Evolutionary conservation across 2,329 filamentous ascomycete genomes (phyloP).

Genomic region (Scedosporium aurantiacum): DNA sequence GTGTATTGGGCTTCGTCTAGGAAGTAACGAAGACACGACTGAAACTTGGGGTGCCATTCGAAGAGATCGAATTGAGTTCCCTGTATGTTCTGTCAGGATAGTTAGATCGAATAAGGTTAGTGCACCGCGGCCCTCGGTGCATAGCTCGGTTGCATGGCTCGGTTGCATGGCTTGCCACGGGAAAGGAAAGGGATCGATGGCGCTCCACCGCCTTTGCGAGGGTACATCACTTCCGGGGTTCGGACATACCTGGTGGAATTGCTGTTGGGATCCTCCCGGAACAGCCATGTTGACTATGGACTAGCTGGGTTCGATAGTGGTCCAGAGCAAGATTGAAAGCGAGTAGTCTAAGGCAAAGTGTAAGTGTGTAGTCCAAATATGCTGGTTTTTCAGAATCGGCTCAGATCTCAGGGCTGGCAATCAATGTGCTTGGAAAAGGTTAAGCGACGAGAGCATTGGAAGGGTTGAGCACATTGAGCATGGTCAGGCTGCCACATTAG

Average conservation of each 20-base stretch:
- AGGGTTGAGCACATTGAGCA: too few relatives aligned
- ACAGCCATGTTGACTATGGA: neutral
- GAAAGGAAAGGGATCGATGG: neutral
- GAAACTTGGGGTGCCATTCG: conserved; percentile 85
- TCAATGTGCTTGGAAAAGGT: too few relatives aligned
- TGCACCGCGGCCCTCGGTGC: neutral
- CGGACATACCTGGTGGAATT: neutral
- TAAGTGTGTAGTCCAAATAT: too few relatives aligned
- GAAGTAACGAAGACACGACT: conserved; percentile 84
- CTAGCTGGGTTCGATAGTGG: neutral
- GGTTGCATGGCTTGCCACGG: too few relatives aligned
- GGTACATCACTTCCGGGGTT: conserved; percentile 2
- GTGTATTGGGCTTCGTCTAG: conserved; percentile 83
- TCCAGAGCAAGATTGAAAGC: neutral
- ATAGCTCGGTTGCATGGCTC: too few relatives aligned
- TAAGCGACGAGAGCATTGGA: too few relatives aligned
- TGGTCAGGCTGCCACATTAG: too few relatives aligned
- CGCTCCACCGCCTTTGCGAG: neutral
- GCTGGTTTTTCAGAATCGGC: too few relatives aligned
- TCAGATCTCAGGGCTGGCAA: too few relatives aligned
- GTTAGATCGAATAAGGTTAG: neutral
- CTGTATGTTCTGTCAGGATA: neutral
- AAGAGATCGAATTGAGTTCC: conserved; percentile 53
- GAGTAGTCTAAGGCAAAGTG: neutral
- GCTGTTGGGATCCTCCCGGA: neutral